Evolutionary conservation across 768 basidiomycete species (phyloP), one percentile per base, ranked within the genome.

Genomic region (Tylopilus rubrobrunneus): DNA sequence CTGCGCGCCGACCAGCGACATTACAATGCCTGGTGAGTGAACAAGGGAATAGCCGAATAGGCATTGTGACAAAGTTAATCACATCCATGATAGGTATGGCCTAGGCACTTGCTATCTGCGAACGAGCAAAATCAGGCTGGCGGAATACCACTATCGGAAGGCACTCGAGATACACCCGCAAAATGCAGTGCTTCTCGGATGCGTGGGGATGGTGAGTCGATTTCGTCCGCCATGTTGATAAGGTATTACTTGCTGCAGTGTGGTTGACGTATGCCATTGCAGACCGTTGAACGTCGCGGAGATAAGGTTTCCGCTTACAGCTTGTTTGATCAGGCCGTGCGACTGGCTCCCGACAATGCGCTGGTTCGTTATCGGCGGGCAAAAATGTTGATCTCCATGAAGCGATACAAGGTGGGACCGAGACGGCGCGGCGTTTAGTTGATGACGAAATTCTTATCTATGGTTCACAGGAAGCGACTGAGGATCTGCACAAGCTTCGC

Each of bases 61-160:
- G 29, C 29, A 29, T 39, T 27, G 45, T 49, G 51, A 40, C 15
- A 29, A 43, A 60, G 52, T 56, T 68, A 53, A 72, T 67, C 61
- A 68, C 52, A 53, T 57, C 49, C 61, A 66, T 57, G 54, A 58
- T 65, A 98, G 96, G 96, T 99, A 98, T 71, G 97, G 97, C n/a
- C 77, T 99, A 62, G 97, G 97, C 56, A 91, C 91, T 34, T 98
- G 94, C 67, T 98, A 98, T 77, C 78, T 96, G 69, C 82, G 92
- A 63, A 92, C 88, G 82, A 94, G 90, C 72, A 98, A 96, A 76
- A 75, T 91, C 53, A 85, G 90, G 43, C 77, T 95, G 48, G 97
- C 97, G 42, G 94, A 98, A 69, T 98, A 96, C 74, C 95, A 98
- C 73, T 98, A 92, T 76, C 82, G 90, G 62, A 89, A 87, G 68